Conservation (phyloP, 345 rosid genomes). For the Citrus maxima region DNA sequence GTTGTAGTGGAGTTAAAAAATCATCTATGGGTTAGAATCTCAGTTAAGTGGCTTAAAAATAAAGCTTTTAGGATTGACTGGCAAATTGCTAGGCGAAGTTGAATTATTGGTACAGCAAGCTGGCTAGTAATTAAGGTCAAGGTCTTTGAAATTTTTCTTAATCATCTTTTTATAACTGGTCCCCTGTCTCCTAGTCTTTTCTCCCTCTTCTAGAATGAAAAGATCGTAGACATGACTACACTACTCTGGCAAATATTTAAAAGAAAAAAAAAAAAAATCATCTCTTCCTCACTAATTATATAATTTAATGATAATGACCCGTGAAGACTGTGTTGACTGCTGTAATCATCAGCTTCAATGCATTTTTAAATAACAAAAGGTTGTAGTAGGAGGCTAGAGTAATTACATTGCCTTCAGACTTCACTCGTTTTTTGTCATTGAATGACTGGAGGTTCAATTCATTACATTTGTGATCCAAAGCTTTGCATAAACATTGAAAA, state of each 20-base stretch:
- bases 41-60: no score
- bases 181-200: neutral
- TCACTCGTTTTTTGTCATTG: no score
- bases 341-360: neutral
- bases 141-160: conserved; percentile 3
- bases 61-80: neutral
- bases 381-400: neutral
- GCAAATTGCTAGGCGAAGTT: neutral
- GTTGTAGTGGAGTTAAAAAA: no score
- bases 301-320: neutral
- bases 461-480: no score
- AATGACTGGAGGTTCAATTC: no score
- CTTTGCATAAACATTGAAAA: no score
- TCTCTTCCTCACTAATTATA: neutral
- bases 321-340: neutral
- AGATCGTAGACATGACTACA: neutral
- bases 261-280: neutral
- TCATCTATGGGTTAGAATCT: no score
- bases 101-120: conserved; percentile 5
- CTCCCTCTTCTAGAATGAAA: conserved; percentile 4
- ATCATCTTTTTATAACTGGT: conserved; percentile 9
- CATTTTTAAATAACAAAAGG: neutral
- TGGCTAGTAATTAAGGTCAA: conserved; percentile 4
- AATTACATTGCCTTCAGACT: no score
- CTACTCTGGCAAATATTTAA: no score